Evolutionary conservation across 2,329 filamentous ascomycete species (phyloP), one percentile per base, ranked within the genome.

Genomic region (Didymella pomorum): DNA sequence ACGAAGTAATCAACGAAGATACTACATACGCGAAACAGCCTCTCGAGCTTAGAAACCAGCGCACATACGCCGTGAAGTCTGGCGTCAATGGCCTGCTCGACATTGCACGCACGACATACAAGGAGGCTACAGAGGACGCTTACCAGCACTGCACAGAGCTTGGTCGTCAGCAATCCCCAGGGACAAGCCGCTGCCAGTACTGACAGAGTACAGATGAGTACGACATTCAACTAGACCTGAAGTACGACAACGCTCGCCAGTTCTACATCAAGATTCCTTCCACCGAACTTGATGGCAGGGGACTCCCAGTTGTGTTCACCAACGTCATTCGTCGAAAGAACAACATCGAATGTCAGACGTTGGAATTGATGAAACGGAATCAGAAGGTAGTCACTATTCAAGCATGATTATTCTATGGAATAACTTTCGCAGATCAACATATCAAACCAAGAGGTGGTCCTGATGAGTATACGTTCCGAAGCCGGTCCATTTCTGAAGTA

Each of bases 41-140:
- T 0, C 82, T 98, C 4, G 94, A 97, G 61, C 81, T 97, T 56
- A 86, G 93, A 14, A 96, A 97, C 61, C 94, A 98, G 72, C 84
- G 94, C 62, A 91, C 90, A 0, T 97, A 96, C 78, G 94, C 94
- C 21, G 89, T 98, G 29, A 95, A 90, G 84, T 87, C 92, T 44
- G 91, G 92, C 0, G 87, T 95, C 41, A 93, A 92, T 67, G 91
- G 91, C 2, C 84, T 97, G 56, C 85, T 98, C 4, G 94, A 97
- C 76, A 90, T 97, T 35, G 91, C 92, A 31, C 86, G 93, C 5
- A 89, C 93, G 69, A 92, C 92, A 0, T 97, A 95, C 78, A 96
- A 95, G 68, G 94, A 98, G 73, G 87, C 90, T 1, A 95, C 89
- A 5, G 86, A 89, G 47, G 92, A 97, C 74, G 86, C 92, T 4